Percentiles rank a stretch among this genome's conserved stretches.
Evolutionary conservation across 2,329 filamentous ascomycete species (phyloP).

Genomic region (Sarocladium kiliense): DNA sequence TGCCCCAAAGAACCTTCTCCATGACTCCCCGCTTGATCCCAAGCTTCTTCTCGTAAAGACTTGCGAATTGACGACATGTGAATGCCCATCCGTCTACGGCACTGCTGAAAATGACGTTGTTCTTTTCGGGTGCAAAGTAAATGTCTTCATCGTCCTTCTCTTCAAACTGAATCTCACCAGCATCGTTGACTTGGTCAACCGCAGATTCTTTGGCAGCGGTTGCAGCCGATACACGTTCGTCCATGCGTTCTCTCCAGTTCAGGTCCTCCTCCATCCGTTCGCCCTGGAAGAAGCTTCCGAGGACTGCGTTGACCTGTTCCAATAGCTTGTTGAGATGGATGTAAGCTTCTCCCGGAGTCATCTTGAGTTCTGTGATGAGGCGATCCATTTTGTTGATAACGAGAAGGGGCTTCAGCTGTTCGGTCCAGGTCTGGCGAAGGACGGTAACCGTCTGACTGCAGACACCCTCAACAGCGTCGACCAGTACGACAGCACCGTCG

Average conservation of each 20-base stretch:
- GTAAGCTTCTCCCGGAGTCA: constrained; percentile 87
- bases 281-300: constrained; percentile 96
- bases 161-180: constrained; percentile 68
- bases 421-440: constrained; percentile 87
- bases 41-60: constrained; percentile 91
- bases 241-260: constrained; percentile 90
- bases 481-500: constrained; percentile 88
- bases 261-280: constrained; percentile 98
- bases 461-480: constrained; percentile 95
- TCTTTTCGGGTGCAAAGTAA: constrained; percentile 96
- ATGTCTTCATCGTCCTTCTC: constrained; percentile 94
- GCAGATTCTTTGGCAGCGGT: constrained; percentile 55
- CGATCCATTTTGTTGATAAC: constrained; percentile 99
- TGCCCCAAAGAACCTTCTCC: constrained; percentile 95
- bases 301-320: constrained; percentile 94
- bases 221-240: constrained; percentile 73
- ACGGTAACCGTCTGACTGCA: constrained; percentile 99
- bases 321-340: constrained; percentile 82
- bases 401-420: constrained; percentile 88
- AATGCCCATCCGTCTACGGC: constrained; percentile 99
- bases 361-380: constrained; percentile 86
- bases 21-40: constrained; percentile 84
- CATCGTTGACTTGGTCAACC: constrained; percentile 43
- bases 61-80: constrained; percentile 89
- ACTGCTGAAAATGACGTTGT: constrained; percentile 98